phyloP scores from a whole-genome alignment of 257 asterid genomes.

The Nicotiana otophora region DNA sequence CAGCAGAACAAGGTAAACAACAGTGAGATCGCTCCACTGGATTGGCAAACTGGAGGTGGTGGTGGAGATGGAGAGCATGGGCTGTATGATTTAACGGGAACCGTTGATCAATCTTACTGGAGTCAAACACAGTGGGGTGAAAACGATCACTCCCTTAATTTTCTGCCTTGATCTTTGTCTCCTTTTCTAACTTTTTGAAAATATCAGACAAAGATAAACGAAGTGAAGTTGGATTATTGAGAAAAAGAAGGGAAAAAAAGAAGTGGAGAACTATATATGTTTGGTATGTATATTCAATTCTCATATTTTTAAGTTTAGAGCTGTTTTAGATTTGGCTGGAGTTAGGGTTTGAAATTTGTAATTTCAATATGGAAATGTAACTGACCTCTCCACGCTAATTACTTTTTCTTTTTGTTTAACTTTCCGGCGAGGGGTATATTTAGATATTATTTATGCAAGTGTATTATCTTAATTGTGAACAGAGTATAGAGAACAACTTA shows the following conservation, averaged over 20 bases:
- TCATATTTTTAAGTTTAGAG: not conserved
- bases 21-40: constrained; percentile 34
- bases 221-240: not conserved
- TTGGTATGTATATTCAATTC: constrained; percentile 12
- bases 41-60: constrained; percentile 38
- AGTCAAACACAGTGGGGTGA: constrained; percentile 61
- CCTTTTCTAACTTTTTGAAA: constrained; percentile 14
- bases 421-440: not conserved
- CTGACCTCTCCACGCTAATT: constrained; percentile 4
- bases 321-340: not conserved
- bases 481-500: constrained; percentile 10
- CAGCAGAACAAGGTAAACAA: constrained; percentile 25
- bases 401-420: constrained; percentile 8
- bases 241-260: not conserved
- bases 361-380: constrained; percentile 10
- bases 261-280: constrained; percentile 4
- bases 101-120: constrained; percentile 73
- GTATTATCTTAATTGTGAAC: constrained; percentile 4
- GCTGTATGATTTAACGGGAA: constrained; percentile 62
- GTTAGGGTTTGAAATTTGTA: constrained; percentile 8
- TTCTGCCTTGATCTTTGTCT: constrained; percentile 39
- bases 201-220: not conserved
- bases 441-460: constrained; percentile 6
- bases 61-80: constrained; percentile 44
- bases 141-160: constrained; percentile 53